phyloP scores from a whole-genome alignment of 768 basidiomycete species.

The Paxillus rubicundulus region DNA sequence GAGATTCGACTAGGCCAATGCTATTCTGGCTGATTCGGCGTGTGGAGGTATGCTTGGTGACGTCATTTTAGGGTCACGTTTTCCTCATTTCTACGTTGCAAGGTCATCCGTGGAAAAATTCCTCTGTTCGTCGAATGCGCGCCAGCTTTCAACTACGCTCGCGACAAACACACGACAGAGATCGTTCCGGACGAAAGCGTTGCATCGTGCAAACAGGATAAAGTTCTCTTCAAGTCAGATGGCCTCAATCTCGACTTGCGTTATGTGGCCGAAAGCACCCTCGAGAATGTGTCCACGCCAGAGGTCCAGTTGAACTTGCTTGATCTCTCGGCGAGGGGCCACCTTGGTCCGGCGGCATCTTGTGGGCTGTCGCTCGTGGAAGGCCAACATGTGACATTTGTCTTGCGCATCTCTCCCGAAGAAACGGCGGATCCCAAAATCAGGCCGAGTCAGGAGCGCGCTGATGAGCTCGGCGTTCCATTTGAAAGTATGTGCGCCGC shows the following conservation, averaged over 20 bases:
- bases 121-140: conserved; percentile 86
- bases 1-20: conserved; percentile 52
- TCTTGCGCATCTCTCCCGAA: conserved; percentile 71
- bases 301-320: conserved; percentile 55
- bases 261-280: conserved; percentile 59
- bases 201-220: conserved; percentile 43
- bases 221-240: conserved; percentile 60
- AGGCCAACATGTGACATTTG: conserved; percentile 89
- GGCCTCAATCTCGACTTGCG: conserved; percentile 70
- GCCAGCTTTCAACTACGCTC: conserved; percentile 95
- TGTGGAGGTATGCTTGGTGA: conserved; percentile 51
- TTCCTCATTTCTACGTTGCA: neutral
- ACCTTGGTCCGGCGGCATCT: conserved; percentile 66
- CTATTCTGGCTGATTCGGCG: conserved; percentile 84
- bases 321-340: conserved; percentile 68
- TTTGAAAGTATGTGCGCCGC: conserved; percentile 35
- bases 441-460: conserved; percentile 37
- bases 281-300: conserved; percentile 52
- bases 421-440: conserved; percentile 11
- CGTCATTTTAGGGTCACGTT: neutral
- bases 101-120: conserved; percentile 81
- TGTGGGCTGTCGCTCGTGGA: conserved; percentile 65
- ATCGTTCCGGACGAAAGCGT: conserved; percentile 50
- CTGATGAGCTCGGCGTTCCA: conserved; percentile 45
- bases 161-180: conserved; percentile 64